A percentile compares a stretch with the other conserved stretches of the same genome.
Evolutionary conservation across 2,329 filamentous ascomycete species (phyloP).

Genomic region (Ophiostoma australiae): DNA sequence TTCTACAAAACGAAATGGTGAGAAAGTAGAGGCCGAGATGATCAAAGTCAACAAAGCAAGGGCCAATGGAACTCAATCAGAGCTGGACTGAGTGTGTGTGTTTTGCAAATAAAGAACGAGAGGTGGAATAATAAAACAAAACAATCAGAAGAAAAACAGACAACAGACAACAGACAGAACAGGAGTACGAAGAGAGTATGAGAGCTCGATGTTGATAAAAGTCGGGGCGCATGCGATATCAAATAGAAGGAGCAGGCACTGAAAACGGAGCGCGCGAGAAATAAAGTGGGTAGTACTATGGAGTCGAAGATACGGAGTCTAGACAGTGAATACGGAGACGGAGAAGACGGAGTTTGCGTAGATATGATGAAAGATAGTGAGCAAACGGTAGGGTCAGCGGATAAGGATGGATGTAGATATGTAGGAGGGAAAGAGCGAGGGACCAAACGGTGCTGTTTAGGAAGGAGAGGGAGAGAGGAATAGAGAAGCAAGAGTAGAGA

Average conservation of each 20-base stretch:
- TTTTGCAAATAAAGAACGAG: too few species aligned
- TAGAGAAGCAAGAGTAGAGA: background rate
- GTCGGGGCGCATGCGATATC: conserved; percentile 11
- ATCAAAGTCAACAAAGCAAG: background rate
- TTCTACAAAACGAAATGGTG: background rate
- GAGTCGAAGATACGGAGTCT: conserved; percentile 4
- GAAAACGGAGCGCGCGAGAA: background rate
- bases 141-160: background rate
- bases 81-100: background rate
- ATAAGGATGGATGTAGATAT: background rate
- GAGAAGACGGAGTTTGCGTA: conserved; percentile 13
- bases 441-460: background rate
- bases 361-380: background rate
- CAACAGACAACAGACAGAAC: background rate
- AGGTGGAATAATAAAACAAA: background rate
- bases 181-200: background rate
- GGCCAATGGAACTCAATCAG: background rate
- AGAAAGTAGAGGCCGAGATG: background rate
- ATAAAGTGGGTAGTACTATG: background rate
- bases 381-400: background rate
- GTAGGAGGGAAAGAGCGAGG: too few species aligned
- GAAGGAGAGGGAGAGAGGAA: background rate
- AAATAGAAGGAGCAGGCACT: background rate
- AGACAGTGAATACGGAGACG: conserved; percentile 2
- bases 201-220: conserved; percentile 14